phyloP scores from a whole-genome alignment of 108 stramenopile genomes.

The Skeletonema menzelii region DNA sequence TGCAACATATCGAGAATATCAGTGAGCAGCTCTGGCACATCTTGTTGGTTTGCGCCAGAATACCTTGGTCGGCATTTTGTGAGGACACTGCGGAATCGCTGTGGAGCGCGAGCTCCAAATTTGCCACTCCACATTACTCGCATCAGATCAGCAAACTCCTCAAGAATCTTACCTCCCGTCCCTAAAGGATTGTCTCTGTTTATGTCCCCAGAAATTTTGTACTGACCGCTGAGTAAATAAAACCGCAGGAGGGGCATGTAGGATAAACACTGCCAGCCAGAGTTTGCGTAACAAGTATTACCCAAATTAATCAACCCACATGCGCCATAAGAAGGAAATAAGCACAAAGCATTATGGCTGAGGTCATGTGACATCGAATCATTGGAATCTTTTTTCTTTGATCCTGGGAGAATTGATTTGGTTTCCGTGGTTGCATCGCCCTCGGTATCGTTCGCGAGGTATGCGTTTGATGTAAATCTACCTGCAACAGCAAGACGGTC shows the following conservation, averaged over 20 bases:
- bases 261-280: constrained; percentile 93
- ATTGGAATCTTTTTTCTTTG: constrained; percentile 41
- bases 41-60: constrained; percentile 95
- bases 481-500: constrained; percentile 81
- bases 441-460: constrained; percentile 28
- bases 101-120: constrained; percentile 73
- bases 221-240: constrained; percentile 84
- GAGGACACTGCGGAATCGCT: constrained; percentile 71
- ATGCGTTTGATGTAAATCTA: constrained; percentile 61
- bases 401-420: constrained; percentile 48
- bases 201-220: constrained; percentile 76
- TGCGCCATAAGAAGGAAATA: constrained; percentile 84
- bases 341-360: constrained; percentile 57
- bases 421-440: constrained; percentile 28
- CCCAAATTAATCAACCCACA: constrained; percentile 86
- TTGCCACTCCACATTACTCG: constrained; percentile 86
- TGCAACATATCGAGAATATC: constrained; percentile 92
- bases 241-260: constrained; percentile 88
- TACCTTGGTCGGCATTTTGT: constrained; percentile 83
- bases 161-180: constrained; percentile 90
- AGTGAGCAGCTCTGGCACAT: constrained; percentile 91
- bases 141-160: constrained; percentile 88
- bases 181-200: constrained; percentile 95
- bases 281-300: constrained; percentile 97
- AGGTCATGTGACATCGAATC: constrained; percentile 14